Conservation (phyloP, 768 basidiomycete genomes). For the Lactifluus piperatus region DNA sequence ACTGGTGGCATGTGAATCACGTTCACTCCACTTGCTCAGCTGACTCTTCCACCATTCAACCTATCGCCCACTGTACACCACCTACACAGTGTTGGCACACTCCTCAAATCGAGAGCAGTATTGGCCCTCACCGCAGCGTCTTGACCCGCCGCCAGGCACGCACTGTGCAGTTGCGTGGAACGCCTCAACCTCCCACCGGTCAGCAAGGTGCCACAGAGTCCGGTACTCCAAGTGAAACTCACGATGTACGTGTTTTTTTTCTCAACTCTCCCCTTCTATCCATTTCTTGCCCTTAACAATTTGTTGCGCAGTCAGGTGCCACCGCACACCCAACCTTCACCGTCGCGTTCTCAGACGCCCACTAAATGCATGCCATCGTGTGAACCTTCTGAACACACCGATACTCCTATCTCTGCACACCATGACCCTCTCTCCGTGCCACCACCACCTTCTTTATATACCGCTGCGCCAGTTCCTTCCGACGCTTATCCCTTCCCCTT, state of each 20-base stretch:
- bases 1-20: conserved; percentile 52
- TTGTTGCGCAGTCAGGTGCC: too few relatives aligned
- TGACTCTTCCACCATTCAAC: conserved; percentile 49
- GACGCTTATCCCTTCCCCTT: conserved; percentile 14
- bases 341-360: conserved; percentile 18
- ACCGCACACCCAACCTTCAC: too few relatives aligned
- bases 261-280: too few relatives aligned
- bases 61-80: conserved; percentile 24
- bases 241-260: conserved; percentile 17
- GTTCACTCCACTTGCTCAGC: conserved; percentile 60
- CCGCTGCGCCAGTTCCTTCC: conserved; percentile 4
- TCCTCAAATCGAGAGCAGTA: conserved; percentile 24
- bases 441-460: conserved; percentile 8
- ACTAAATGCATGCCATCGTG: conserved; percentile 17
- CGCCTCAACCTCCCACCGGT: neutral
- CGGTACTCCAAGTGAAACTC: conserved; percentile 5
- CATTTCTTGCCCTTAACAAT: too few relatives aligned
- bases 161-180: conserved; percentile 11
- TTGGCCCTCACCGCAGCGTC: conserved; percentile 50
- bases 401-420: conserved; percentile 10
- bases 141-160: conserved; percentile 43
- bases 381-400: conserved; percentile 15
- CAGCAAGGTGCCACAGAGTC: conserved; percentile 7
- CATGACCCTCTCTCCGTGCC: conserved; percentile 15
- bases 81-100: conserved; percentile 23